Conservation (phyloP, 2,329 filamentous ascomycete genomes). For the Claviceps africana region DNA sequence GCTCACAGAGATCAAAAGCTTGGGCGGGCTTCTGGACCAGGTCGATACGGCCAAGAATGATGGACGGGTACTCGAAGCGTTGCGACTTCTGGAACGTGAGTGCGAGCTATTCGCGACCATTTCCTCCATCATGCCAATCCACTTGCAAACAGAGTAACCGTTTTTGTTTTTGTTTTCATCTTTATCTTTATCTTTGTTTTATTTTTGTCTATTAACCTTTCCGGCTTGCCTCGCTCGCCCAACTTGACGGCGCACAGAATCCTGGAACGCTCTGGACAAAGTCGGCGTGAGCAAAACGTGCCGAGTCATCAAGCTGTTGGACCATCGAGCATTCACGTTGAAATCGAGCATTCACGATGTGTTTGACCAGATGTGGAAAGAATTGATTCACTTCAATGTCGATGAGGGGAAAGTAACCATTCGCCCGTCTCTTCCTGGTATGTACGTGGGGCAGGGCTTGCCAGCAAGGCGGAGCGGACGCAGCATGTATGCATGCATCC, state of each 20-base stretch:
- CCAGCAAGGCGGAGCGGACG: too few species aligned
- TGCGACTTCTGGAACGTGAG: conserved; percentile 43
- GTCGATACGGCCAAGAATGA: conserved; percentile 45
- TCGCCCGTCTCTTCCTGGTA: conserved; percentile 36
- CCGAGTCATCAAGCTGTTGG: conserved; percentile 50
- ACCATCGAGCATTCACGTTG: conserved; percentile 50
- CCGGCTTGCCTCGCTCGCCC: too few species aligned
- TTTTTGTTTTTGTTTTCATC: too few species aligned
- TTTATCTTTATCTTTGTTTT: too few species aligned
- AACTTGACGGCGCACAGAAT: conserved; percentile 27
- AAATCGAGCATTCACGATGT: conserved; percentile 51
- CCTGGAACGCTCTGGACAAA: conserved; percentile 41
- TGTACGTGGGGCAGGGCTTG: conserved; percentile 2
- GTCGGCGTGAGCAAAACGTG: conserved; percentile 48
- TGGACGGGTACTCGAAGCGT: conserved; percentile 39
- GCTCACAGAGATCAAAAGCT: conserved; percentile 37
- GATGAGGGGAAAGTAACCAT: conserved; percentile 43
- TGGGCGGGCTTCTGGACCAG: conserved; percentile 46
- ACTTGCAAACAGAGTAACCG: not conserved
- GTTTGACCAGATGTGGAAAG: conserved; percentile 57
- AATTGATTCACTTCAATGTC: conserved; percentile 48
- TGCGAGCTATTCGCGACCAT: not conserved
- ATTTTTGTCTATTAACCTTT: too few species aligned
- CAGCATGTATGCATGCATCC: too few species aligned
- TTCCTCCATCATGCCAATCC: not conserved